Evolutionary conservation across 2,329 filamentous ascomycete genomes (phyloP).

Genomic region (Pyrenophora teres): DNA sequence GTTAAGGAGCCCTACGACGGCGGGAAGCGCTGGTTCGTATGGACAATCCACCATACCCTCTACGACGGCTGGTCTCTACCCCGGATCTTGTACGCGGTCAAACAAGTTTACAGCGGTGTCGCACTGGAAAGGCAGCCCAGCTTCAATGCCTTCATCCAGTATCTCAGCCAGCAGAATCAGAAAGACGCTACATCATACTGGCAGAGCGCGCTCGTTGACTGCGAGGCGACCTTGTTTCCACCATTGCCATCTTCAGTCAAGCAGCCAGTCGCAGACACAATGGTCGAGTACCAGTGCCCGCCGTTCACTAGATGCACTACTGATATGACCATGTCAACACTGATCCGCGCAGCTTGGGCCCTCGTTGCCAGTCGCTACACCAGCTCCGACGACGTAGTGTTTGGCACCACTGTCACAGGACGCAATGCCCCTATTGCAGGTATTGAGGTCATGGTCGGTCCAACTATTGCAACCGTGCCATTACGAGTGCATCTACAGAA

Average conservation of each 20-base stretch:
- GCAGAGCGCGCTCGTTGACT: background rate
- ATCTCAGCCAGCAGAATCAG: too few relatives aligned
- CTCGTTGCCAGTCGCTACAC: constrained; percentile 28
- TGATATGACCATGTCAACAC: constrained; percentile 12
- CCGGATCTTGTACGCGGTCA: too few relatives aligned
- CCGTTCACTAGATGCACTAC: background rate
- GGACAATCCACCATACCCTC: background rate
- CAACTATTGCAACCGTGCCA: constrained; percentile 32
- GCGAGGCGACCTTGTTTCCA: background rate
- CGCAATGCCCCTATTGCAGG: background rate
- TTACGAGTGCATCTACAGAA: constrained; percentile 28
- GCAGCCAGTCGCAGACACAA: constrained; percentile 11
- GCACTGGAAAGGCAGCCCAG: background rate
- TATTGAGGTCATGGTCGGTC: constrained; percentile 29
- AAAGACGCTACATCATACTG: background rate
- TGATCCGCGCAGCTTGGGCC: constrained; percentile 37
- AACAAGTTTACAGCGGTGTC: too few relatives aligned
- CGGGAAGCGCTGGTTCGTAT: too few relatives aligned
- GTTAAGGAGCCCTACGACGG: too few relatives aligned
- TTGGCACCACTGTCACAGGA: background rate
- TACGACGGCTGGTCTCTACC: too few relatives aligned
- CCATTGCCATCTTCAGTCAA: constrained; percentile 9
- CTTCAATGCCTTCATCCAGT: constrained; percentile 14
- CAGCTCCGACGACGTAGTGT: background rate
- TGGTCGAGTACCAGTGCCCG: background rate